Conservation (phyloP, 768 basidiomycete species). For the Collybia nuda region DNA sequence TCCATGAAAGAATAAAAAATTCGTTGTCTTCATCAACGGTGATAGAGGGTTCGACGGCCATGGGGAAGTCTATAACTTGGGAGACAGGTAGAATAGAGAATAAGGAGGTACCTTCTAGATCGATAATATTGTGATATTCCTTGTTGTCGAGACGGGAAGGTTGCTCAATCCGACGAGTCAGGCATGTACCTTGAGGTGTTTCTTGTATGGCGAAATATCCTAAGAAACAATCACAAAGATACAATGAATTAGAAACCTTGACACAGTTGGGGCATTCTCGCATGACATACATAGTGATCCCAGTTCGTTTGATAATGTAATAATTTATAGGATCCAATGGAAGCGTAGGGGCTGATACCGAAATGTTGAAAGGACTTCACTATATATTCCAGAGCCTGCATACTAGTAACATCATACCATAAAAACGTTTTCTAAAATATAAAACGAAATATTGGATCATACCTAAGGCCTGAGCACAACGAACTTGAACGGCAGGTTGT, state of each 20-base stretch:
- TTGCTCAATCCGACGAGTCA: conserved; percentile 62
- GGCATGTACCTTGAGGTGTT: conserved; percentile 58
- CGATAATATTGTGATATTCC: conserved; percentile 73
- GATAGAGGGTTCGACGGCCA: conserved; percentile 61
- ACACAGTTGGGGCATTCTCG: conserved; percentile 62
- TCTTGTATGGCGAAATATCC: conserved; percentile 46
- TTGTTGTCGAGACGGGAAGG: conserved; percentile 75
- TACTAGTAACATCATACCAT: no score
- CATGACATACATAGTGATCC: conserved; percentile 63
- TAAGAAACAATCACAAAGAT: background rate
- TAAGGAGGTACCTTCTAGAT: conserved; percentile 69
- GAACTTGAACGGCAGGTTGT: conserved; percentile 25
- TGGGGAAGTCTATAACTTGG: conserved; percentile 51
- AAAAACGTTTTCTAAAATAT: background rate
- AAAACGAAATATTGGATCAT: conserved; percentile 8
- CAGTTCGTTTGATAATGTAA: conserved; percentile 67
- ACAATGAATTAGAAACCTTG: conserved; percentile 41
- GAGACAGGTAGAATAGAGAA: conserved; percentile 78
- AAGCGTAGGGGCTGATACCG: conserved; percentile 33
- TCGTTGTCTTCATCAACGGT: conserved; percentile 75
- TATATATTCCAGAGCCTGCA: conserved; percentile 74
- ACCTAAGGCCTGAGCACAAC: conserved; percentile 65
- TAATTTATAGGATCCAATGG: conserved; percentile 61
- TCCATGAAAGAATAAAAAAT: conserved; percentile 86
- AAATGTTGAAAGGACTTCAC: conserved; percentile 84